Evolutionary conservation across 345 rosid species (phyloP), one percentile per base, ranked within the genome.

Genomic region (Mangifera indica): DNA sequence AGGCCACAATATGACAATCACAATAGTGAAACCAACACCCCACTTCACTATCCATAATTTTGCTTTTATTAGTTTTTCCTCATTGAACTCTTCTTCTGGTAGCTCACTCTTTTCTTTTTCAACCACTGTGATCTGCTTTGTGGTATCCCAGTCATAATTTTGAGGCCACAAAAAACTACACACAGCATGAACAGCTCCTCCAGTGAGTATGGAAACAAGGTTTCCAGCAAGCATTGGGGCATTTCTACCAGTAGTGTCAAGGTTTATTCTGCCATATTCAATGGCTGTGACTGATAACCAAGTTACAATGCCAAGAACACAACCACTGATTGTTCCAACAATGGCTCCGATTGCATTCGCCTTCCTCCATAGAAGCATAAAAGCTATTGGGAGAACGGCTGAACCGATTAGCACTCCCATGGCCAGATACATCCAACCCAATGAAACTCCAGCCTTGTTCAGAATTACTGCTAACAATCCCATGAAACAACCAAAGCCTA

Each of bases 341-440:
- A 90, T 85, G 2, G 98, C 96, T 17, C 97, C 98, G 18, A 67
- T 22, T 0, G 98, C 90, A 54, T 93, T 93, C 54, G 98, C 98
- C 81, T 89, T 89, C 40, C 87, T 86, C 97, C 98, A 93, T 18
- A 93, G 83, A 63, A 93, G 96, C 98, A 93, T 85, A 65, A 93
- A 87, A 12, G 96, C 94, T 17, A 93, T 89, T 24, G 98, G 97
- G 8, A 93, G 82, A 55, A 89, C 97, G 10, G 97, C 98, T 44
- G 98, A 91, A 60, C 98, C 98, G 3, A 93, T 85, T 13, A 91
- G 75, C 20, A 93, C 96, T 84, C 98, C 98, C 90, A 72, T 91
- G 2, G 97, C 97, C 1, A 93, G 91, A 72, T 93, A 93, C 98
- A 93, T 91, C 98, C 98, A 93, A 29, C 93, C 97, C 0, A 91